Evolutionary conservation across 2,329 filamentous ascomycete genomes (phyloP), one percentile per base, ranked within the genome.

Genomic region (Arthroderma sp.): DNA sequence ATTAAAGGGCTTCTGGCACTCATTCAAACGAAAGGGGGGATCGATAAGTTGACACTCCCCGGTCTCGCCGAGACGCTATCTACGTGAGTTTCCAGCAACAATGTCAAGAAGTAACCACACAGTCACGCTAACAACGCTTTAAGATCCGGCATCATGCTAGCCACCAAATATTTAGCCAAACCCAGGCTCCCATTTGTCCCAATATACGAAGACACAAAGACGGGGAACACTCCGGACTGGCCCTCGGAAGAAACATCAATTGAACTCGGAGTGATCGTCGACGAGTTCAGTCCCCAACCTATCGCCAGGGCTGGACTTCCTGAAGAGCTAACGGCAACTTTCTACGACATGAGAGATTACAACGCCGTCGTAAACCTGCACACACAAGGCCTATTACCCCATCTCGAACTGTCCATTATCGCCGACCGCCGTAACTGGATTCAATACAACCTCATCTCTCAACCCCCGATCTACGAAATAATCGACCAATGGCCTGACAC

Each of bases 381-480:
- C 34, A 49, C 53, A 11, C 48, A 54, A 28, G 48, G 50, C 30
- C 45, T 54, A 33, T 39, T 54, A 46, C 43, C 48, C 3, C 34
- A 43, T 11, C 48, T 50, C 6, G 51, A 52, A 31, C 48, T 48
- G 3, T 34, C 51, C 29, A 47, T 46, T 15, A 52, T 53, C 10
- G 51, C 51, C 15, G 64, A 68, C 48, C 58, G 64, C 43, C 60
- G 65, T 15, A 68, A 67, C 39, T 53, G 61, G 4, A 56, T 64
- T 29, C 62, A 67, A 44, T 58, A 63, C 38, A 56, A 51, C 9
- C 54, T 66, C 6, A 48, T 66, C 42, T 57, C 51, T 4, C 48
- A 66, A 3, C 54, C 56, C 4, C 49, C 60, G 1, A 53, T 52
- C 32, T 45, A 52, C n/a, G 45, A 57, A 8, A 46, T 58, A 3